Evolutionary conservation across 164 flowering plant genomes (phyloP).

Genomic region (Chimonanthus salicifolius): DNA sequence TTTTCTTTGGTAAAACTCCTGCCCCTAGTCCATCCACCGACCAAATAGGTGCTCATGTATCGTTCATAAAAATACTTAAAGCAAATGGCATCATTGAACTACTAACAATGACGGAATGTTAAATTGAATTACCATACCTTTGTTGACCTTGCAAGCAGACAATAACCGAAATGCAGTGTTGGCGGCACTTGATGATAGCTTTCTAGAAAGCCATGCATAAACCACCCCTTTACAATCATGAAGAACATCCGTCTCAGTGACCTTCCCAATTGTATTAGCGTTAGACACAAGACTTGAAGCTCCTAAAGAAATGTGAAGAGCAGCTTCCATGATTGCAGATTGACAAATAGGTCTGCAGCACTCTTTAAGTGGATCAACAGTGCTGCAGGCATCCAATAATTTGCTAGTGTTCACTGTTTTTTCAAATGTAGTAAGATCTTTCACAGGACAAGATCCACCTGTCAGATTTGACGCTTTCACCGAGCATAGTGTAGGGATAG

Average conservation of each 20-base stretch:
- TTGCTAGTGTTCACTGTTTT: constrained; percentile 72
- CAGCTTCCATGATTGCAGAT: constrained; percentile 83
- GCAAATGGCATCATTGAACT: no score
- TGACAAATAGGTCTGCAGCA: constrained; percentile 93
- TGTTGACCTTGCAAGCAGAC: constrained; percentile 92
- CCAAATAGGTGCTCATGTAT: no score
- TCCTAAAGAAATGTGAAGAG: constrained; percentile 55
- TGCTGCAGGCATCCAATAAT: constrained; percentile 74
- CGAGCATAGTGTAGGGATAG: constrained; percentile 64
- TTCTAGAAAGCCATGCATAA: constrained; percentile 78
- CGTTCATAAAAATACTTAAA: no score
- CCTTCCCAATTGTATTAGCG: constrained; percentile 31
- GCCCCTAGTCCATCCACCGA: no score
- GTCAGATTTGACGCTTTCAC: constrained; percentile 71
- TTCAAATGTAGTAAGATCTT: constrained; percentile 64
- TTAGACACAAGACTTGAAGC: constrained; percentile 26
- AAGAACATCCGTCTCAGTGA: constrained; percentile 36
- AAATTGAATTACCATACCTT: constrained; percentile 39
- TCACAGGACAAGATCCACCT: constrained; percentile 90
- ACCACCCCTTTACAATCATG: constrained; percentile 92
- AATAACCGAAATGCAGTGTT: constrained; percentile 73
- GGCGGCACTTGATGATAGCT: constrained; percentile 69
- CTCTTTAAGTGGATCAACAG: constrained; percentile 84
- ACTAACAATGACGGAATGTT: background rate
- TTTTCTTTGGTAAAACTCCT: no score